Base-by-base conservation (phyloP, 2,329 filamentous ascomycete genomes). In the Sporothrix globosa region DNA sequence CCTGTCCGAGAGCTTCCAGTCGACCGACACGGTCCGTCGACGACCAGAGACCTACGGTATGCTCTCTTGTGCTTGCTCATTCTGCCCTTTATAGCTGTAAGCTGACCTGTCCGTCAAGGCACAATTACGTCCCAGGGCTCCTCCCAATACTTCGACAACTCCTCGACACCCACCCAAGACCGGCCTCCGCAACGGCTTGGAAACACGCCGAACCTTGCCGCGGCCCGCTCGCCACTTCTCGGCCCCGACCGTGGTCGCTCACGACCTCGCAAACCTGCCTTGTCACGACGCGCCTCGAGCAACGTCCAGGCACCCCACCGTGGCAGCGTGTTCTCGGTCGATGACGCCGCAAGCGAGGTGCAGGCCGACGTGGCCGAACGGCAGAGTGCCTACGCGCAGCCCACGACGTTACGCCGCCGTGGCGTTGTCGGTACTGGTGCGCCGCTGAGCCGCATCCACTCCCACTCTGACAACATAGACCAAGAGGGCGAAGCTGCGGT, bases 251-350 rank as follows among this genome's bases (percentile, higher is more conserved):
- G 85, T 74, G 81, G 83, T 72, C 83, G 84, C 60, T 78, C 80
- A 30, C 84, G 86, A 74, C 84, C 89, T 17, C 89, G 88, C 78
- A 96, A 95, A 78, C 93, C 93, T 21, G 81, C 86, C 13, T 87
- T 95, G 79, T 79, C 87, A 71, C 90, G 92, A 75, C 90, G 93
- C 72, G 85, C 90, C 71, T 95, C 92, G 1, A 93, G 92, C 30
- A 92, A 87, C 70, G 80, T 80, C 9, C 85, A 88, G 76, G 88
- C 88, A 53, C 93, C 93, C 2, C 88, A 95, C 77, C 90, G 92
- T 69, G 92, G 94, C 41, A 91, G 92, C 73, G 85, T 95, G 72
- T 98, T 97, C 81, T 97, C 94, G 0, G 92, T 92, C 63, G 94
- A 98, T 77, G 95, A 98, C 78, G 93, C 93, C 77, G 84, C 89